Conservation (phyloP, 768 basidiomycete genomes). For the Mycena polygramma region DNA sequence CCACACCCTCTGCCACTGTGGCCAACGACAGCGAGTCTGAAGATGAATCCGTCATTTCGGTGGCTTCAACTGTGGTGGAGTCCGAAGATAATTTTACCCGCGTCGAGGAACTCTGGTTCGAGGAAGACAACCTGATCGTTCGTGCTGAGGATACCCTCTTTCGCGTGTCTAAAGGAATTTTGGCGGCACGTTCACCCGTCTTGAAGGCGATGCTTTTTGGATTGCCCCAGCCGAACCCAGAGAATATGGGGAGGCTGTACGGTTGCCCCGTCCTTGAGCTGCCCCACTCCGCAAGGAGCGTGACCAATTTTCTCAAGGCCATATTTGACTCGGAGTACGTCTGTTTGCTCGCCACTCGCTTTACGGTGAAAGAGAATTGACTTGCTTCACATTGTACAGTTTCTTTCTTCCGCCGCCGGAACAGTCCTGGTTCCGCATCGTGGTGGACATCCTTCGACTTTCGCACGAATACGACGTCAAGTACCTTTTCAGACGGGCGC, state of each 20-base stretch:
- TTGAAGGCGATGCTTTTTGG: background rate
- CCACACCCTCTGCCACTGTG: too few relatives aligned
- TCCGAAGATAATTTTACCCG: too few relatives aligned
- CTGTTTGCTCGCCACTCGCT: background rate
- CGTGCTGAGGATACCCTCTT: background rate
- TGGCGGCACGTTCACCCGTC: constrained; percentile 5
- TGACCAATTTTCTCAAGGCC: constrained; percentile 4
- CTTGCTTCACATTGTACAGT: background rate
- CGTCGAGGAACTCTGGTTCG: background rate
- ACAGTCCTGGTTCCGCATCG: background rate
- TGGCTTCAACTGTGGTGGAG: too few relatives aligned
- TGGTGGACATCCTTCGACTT: constrained; percentile 6
- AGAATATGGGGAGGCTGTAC: background rate
- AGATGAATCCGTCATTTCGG: too few relatives aligned
- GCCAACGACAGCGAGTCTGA: too few relatives aligned
- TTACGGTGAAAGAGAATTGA: background rate
- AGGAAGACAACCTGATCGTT: background rate
- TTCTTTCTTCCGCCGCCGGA: constrained; percentile 16
- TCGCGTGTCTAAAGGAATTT: constrained; percentile 15
- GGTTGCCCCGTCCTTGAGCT: constrained; percentile 5
- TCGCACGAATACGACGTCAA: constrained; percentile 11
- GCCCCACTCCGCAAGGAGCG: background rate
- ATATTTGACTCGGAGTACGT: constrained; percentile 22
- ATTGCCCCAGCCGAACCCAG: background rate
- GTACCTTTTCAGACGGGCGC: constrained; percentile 8